phyloP scores from a whole-genome alignment of 345 rosid species.

The Eucalyptus shirleyi region DNA sequence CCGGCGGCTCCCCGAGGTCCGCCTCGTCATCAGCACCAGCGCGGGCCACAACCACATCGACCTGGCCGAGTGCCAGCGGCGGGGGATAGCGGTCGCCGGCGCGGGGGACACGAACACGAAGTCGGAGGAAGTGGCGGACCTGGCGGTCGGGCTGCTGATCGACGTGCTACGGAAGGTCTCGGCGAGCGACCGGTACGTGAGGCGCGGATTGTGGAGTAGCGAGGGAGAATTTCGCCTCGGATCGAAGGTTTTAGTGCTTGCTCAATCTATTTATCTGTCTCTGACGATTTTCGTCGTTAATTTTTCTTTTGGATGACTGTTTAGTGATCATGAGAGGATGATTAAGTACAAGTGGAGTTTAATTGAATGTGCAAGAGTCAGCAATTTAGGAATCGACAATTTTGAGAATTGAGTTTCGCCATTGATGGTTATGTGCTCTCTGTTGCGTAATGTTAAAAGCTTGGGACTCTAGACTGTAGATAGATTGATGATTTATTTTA shows the following conservation, averaged over 20 bases:
- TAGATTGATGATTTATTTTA: neutral
- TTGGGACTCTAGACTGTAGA: neutral
- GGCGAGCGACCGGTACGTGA: slow-evolving; percentile 3
- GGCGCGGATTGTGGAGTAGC: slow-evolving; percentile 3
- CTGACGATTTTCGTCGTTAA: neutral
- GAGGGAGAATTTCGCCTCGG: slow-evolving; percentile 10
- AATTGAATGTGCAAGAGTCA: no score
- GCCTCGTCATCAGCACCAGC: slow-evolving; percentile 11
- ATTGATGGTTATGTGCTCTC: neutral
- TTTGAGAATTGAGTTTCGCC: neutral
- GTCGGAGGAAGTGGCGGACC: slow-evolving; percentile 13
- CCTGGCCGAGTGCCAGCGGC: slow-evolving; percentile 5
- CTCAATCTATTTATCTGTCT: no score
- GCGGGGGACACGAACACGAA: neutral
- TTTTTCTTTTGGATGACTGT: no score
- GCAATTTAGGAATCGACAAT: no score
- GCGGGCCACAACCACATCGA: slow-evolving; percentile 16
- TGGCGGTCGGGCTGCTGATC: slow-evolving; percentile 15
- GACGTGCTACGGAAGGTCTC: slow-evolving; percentile 7
- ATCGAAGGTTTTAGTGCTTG: neutral
- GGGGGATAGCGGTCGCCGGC: slow-evolving; percentile 5
- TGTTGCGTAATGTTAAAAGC: neutral
- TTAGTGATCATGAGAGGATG: no score
- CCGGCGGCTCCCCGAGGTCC: neutral
- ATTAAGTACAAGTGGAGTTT: no score